Percentiles rank a stretch among this genome's conserved stretches.
phyloP scores from a whole-genome alignment of 208 protist species.

The Blastocrithidia nonstop region DNA sequence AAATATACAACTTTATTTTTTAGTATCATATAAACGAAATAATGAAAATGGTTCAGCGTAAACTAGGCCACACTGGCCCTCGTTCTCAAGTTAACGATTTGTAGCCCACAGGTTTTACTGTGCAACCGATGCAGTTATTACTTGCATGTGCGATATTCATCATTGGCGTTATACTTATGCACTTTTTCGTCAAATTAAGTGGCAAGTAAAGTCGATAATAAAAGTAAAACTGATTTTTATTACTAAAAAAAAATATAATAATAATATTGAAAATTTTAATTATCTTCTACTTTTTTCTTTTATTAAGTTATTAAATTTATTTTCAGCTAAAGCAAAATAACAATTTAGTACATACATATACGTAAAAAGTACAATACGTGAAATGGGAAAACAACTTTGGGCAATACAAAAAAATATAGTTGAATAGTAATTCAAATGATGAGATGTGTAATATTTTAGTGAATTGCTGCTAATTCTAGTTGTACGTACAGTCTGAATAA shows the following conservation, averaged over 20 bases:
- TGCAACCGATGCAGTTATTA: constrained; percentile 68
- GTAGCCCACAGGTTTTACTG: constrained; percentile 45
- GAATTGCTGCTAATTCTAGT: too few relatives aligned
- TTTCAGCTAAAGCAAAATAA: not conserved
- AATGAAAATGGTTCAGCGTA: constrained; percentile 45
- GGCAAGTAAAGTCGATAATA: not conserved
- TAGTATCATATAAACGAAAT: constrained; percentile 1
- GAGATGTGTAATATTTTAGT: too few relatives aligned
- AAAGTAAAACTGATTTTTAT: not conserved
- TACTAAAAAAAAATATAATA: not conserved
- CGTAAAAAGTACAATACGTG: not conserved
- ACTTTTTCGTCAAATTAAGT: constrained; percentile 74
- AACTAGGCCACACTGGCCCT: constrained; percentile 7
- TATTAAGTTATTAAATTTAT: not conserved
- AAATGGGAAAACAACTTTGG: not conserved
- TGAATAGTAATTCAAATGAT: too few relatives aligned
- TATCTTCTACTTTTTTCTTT: not conserved
- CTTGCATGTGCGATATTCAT: constrained; percentile 46
- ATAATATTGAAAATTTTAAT: not conserved
- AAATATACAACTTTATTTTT: not conserved
- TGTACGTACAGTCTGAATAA: too few relatives aligned
- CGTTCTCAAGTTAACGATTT: constrained; percentile 37
- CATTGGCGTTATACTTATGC: constrained; percentile 69
- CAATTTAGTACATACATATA: not conserved
- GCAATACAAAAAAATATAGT: not conserved